phyloP scores from a whole-genome alignment of 805 yeast species.

The Starmera pachycereana region DNA sequence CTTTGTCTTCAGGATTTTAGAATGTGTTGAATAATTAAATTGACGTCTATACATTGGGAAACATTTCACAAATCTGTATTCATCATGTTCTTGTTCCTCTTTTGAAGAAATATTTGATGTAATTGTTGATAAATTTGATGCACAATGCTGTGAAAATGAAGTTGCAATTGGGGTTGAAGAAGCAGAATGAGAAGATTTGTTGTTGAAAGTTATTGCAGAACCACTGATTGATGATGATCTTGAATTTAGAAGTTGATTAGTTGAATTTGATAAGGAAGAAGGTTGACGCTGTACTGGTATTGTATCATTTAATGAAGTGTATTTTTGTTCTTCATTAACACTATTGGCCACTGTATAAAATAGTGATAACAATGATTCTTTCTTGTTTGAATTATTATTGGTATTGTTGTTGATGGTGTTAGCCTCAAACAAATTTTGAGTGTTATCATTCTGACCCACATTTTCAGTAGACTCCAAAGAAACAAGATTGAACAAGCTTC shows the following conservation, averaged over 20 bases:
- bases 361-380: constrained; percentile 21
- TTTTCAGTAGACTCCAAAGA: background rate
- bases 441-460: background rate
- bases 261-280: background rate
- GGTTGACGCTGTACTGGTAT: background rate
- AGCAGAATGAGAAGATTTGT: constrained; percentile 3
- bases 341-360: constrained; percentile 23
- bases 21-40: constrained; percentile 41
- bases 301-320: background rate
- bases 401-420: background rate
- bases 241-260: background rate
- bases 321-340: constrained; percentile 3
- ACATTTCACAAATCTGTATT: constrained; percentile 61
- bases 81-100: constrained; percentile 32
- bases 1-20: constrained; percentile 36
- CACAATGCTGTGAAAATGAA: background rate
- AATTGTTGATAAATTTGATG: constrained; percentile 1
- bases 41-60: constrained; percentile 73
- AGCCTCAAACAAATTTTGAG: background rate
- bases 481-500: constrained; percentile 5
- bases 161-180: background rate
- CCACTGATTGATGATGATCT: constrained; percentile 2
- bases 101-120: background rate
- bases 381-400: constrained; percentile 6
- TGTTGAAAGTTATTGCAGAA: background rate